Conservation (phyloP, 164 flowering plant species). For the Buxus sempervirens region DNA sequence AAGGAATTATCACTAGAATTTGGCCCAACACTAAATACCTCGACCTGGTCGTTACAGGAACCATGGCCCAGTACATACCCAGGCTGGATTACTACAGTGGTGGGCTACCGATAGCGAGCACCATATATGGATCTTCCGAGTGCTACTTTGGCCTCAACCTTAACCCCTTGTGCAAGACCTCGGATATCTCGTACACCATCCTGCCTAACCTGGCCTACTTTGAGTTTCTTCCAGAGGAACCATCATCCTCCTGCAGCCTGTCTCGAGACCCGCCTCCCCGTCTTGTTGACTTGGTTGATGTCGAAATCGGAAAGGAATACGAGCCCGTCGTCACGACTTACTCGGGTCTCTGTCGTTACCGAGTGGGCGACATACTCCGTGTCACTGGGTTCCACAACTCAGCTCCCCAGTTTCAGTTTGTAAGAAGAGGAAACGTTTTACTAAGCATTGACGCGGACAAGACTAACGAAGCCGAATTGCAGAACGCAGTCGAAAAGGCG, state of each 20-base stretch:
- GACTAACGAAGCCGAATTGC: slow-evolving; percentile 43
- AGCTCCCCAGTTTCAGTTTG: slow-evolving; percentile 43
- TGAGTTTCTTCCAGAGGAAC: slow-evolving; percentile 35
- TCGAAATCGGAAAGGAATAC: slow-evolving; percentile 42
- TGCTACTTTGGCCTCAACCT: slow-evolving; percentile 46
- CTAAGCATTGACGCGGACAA: slow-evolving; percentile 47
- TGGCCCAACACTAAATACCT: slow-evolving; percentile 52
- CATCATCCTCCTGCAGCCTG: not conserved
- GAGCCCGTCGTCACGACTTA: slow-evolving; percentile 44
- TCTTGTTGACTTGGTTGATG: slow-evolving; percentile 34
- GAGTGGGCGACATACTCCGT: slow-evolving; percentile 42
- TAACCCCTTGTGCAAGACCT: slow-evolving; percentile 35
- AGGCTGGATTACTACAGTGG: slow-evolving; percentile 41
- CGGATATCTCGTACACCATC: slow-evolving; percentile 41
- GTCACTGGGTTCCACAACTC: slow-evolving; percentile 41
- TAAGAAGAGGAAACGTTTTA: slow-evolving; percentile 37
- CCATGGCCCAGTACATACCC: slow-evolving; percentile 48
- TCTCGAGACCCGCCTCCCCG: slow-evolving; percentile 3
- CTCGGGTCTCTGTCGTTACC: slow-evolving; percentile 40
- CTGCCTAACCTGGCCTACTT: slow-evolving; percentile 51
- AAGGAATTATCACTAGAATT: slow-evolving; percentile 34
- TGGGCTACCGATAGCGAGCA: slow-evolving; percentile 35
- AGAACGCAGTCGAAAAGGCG: slow-evolving; percentile 36
- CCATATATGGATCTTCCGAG: slow-evolving; percentile 49
- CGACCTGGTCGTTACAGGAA: slow-evolving; percentile 39